Evolutionary conservation across 2,329 filamentous ascomycete genomes (phyloP).

Genomic region (Botryotinia globosa): DNA sequence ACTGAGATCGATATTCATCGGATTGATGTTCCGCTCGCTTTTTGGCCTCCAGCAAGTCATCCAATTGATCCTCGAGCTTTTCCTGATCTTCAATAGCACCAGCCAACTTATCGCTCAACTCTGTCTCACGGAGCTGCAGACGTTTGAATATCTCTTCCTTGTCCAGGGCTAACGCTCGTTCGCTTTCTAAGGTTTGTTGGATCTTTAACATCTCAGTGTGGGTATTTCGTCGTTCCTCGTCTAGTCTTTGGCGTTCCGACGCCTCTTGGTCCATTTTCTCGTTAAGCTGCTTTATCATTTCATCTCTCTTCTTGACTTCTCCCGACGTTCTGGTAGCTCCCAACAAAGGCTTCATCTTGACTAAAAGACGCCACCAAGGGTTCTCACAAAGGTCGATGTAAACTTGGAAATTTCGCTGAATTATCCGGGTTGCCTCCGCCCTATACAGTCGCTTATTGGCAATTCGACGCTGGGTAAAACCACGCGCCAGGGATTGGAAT

Average conservation of each 20-base stretch:
- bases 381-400: conserved; percentile 88
- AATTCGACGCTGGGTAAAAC: conserved; percentile 82
- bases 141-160: conserved; percentile 99
- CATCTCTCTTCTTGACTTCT: conserved; percentile 92
- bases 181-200: conserved; percentile 91
- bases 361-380: conserved; percentile 96
- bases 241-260: conserved; percentile 71
- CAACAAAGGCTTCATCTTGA: conserved; percentile 91
- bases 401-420: conserved; percentile 89
- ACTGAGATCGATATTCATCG: conserved; percentile 71
- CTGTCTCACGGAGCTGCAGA: conserved; percentile 85
- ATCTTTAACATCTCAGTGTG: conserved; percentile 85
- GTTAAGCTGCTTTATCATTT: conserved; percentile 85
- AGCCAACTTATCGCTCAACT: conserved; percentile 88
- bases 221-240: conserved; percentile 86
- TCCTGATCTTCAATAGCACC: conserved; percentile 94
- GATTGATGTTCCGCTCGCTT: conserved; percentile 84
- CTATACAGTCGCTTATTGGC: conserved; percentile 93
- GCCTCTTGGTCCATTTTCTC: conserved; percentile 77
- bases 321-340: conserved; percentile 87
- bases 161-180: conserved; percentile 90
- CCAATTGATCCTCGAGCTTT: conserved; percentile 86
- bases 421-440: conserved; percentile 89
- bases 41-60: conserved; percentile 83
- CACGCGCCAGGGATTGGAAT: conserved; percentile 89